Percentiles rank a stretch among this genome's conserved stretches.
These are phyloP conservation scores for Craterostigma plantagineum DNA, from an alignment of 257 asterid species.

Conservation along the genomic window DNA sequence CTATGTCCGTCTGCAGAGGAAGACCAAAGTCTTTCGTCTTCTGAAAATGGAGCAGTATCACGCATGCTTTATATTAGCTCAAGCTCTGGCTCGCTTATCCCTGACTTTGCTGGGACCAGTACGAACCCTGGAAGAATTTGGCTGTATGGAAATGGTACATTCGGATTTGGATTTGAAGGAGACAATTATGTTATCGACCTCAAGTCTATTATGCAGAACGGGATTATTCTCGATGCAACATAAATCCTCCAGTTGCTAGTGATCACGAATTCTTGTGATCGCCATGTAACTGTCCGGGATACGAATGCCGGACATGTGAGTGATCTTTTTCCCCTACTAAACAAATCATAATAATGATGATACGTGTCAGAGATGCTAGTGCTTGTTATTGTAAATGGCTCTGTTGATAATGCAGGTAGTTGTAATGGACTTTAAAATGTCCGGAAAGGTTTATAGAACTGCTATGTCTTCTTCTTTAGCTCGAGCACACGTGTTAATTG, in stretches of 20 bases:
- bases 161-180: slow-evolving; percentile 74
- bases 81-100: slow-evolving; percentile 60
- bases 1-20: slow-evolving; percentile 30
- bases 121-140: slow-evolving; percentile 59
- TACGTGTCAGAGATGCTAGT: too few species aligned
- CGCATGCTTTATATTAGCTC: slow-evolving; percentile 57
- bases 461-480: slow-evolving; percentile 91
- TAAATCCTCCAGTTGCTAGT: slow-evolving; percentile 47
- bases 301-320: slow-evolving; percentile 73
- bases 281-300: slow-evolving; percentile 87
- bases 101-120: slow-evolving; percentile 31
- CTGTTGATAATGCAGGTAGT: slow-evolving; percentile 30
- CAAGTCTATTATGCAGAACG: slow-evolving; percentile 41
- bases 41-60: too few species aligned
- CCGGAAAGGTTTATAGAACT: slow-evolving; percentile 85
- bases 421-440: slow-evolving; percentile 77
- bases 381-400: slow-evolving; percentile 8
- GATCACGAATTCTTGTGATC: slow-evolving; percentile 86
- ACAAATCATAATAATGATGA: too few species aligned
- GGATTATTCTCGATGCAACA: slow-evolving; percentile 29
- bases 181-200: slow-evolving; percentile 42
- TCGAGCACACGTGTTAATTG: slow-evolving; percentile 82
- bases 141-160: slow-evolving; percentile 55
- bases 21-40: slow-evolving; percentile 13
- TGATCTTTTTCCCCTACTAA: slow-evolving; percentile 3